Evolutionary conservation across 768 basidiomycete genomes (phyloP).

Genomic region (Lactarius indigo): DNA sequence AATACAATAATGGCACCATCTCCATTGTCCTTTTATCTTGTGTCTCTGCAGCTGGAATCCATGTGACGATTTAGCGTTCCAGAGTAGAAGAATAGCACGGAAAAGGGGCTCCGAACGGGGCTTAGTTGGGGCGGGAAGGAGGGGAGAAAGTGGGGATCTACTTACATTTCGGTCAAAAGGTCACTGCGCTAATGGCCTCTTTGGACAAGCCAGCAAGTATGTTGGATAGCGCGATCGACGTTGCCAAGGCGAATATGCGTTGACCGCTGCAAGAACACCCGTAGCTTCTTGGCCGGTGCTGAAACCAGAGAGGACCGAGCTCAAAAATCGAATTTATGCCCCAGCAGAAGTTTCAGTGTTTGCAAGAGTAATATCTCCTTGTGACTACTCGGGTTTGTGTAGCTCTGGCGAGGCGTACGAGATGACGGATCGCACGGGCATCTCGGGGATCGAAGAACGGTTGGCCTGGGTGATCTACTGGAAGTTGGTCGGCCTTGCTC

Average conservation of each 20-base stretch:
- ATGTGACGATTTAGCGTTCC: background rate
- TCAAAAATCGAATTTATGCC: conserved; percentile 75
- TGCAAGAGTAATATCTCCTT: conserved; percentile 74
- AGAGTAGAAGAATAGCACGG: background rate
- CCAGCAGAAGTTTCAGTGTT: conserved; percentile 43
- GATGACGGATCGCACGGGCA: conserved; percentile 65
- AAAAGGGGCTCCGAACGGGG: background rate
- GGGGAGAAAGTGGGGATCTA: no score
- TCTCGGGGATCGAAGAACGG: conserved; percentile 65
- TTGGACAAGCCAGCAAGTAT: no score
- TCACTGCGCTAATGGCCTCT: no score
- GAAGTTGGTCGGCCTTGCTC: conserved; percentile 32
- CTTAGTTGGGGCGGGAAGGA: no score
- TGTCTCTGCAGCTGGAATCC: background rate
- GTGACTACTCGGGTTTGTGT: conserved; percentile 80
- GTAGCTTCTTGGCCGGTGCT: no score
- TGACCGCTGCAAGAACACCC: no score
- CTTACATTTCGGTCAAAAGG: no score
- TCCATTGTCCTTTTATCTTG: background rate
- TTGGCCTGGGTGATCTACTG: conserved; percentile 46
- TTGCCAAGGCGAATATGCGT: background rate
- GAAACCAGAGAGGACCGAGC: conserved; percentile 42
- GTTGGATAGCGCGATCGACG: no score
- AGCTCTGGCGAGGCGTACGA: conserved; percentile 76
- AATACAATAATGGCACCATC: background rate